phyloP scores from a whole-genome alignment of 768 basidiomycete species.

The Phylloporus arenicola region DNA sequence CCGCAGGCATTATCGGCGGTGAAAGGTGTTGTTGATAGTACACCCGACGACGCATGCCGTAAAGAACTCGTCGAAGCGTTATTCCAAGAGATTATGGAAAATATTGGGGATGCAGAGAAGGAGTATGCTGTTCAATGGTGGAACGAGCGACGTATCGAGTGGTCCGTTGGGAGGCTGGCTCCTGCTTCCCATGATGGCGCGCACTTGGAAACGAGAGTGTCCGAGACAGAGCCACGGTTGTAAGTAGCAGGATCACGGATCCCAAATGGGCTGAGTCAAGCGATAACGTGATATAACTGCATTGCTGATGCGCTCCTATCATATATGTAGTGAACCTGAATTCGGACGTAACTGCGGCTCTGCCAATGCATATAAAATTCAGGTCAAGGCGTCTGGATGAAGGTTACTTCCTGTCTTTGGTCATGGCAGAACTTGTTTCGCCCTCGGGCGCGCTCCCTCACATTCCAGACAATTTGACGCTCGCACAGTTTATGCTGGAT shows the following conservation, averaged over 20 bases:
- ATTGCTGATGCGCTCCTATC: not conserved
- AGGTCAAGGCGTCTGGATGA: not conserved
- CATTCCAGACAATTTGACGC: slow-evolving; percentile 36
- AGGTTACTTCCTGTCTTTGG: not conserved
- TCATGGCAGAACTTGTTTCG: slow-evolving; percentile 28
- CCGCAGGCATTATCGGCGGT: slow-evolving; percentile 50
- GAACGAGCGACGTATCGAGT: slow-evolving; percentile 41
- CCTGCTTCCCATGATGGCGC: not conserved
- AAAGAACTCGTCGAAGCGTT: slow-evolving; percentile 51
- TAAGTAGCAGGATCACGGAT: slow-evolving; percentile 1
- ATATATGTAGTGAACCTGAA: not conserved
- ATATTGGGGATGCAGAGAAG: slow-evolving; percentile 65
- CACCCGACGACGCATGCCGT: slow-evolving; percentile 28
- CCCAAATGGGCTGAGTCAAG: not conserved
- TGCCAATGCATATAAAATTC: not conserved
- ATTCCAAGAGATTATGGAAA: slow-evolving; percentile 59
- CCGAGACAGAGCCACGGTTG: slow-evolving; percentile 6
- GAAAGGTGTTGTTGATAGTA: slow-evolving; percentile 24
- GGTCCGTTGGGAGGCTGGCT: slow-evolving; percentile 10
- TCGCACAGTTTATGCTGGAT: slow-evolving; percentile 36
- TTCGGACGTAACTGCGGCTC: not conserved
- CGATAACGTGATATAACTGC: not conserved
- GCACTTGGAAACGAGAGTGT: not conserved
- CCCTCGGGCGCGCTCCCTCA: slow-evolving; percentile 27
- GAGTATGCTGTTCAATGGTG: slow-evolving; percentile 68